phyloP scores from a whole-genome alignment of 2,329 filamentous ascomycete species.

The Neofusicoccum laricinum region DNA sequence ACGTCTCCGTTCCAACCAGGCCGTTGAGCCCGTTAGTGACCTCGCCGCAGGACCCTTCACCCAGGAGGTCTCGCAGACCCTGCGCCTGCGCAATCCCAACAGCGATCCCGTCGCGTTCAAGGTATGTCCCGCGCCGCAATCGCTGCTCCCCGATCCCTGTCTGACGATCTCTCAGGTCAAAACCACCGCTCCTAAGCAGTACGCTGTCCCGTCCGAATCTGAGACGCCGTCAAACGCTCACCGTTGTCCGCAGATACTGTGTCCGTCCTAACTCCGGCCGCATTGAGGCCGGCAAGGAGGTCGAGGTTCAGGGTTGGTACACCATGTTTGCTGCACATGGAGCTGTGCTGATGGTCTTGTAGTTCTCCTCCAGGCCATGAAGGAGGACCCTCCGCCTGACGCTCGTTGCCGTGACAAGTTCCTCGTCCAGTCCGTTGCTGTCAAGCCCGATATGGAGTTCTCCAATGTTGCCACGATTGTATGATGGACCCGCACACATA shows the following conservation, averaged over 20 bases:
- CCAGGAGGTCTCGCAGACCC: slow-evolving; percentile 60
- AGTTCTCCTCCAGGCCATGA: slow-evolving; percentile 98
- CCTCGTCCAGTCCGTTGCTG: slow-evolving; percentile 85
- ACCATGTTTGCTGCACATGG: neutral
- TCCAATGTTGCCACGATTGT: slow-evolving; percentile 78
- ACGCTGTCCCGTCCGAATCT: slow-evolving; percentile 42
- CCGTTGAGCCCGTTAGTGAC: neutral
- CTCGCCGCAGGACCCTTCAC: slow-evolving; percentile 56
- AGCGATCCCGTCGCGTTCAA: slow-evolving; percentile 63
- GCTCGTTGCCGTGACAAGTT: slow-evolving; percentile 97
- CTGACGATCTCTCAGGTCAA: slow-evolving; percentile 67
- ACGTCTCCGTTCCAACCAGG: neutral
- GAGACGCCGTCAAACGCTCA: neutral
- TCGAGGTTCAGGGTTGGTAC: slow-evolving; percentile 81
- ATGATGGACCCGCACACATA: slow-evolving; percentile 36
- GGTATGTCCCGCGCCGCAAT: slow-evolving; percentile 37
- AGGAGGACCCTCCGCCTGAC: slow-evolving; percentile 81
- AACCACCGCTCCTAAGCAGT: slow-evolving; percentile 99
- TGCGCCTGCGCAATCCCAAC: slow-evolving; percentile 59
- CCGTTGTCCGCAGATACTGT: slow-evolving; percentile 69
- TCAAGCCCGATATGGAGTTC: slow-evolving; percentile 81
- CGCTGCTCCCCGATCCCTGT: neutral
- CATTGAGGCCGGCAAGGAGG: slow-evolving; percentile 83
- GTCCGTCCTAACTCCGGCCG: slow-evolving; percentile 95
- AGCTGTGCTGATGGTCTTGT: slow-evolving; percentile 8